Percentiles rank a stretch among this genome's conserved stretches.
phyloP scores from a whole-genome alignment of 2,329 filamentous ascomycete species.

The Drechslerella dactyloides region DNA sequence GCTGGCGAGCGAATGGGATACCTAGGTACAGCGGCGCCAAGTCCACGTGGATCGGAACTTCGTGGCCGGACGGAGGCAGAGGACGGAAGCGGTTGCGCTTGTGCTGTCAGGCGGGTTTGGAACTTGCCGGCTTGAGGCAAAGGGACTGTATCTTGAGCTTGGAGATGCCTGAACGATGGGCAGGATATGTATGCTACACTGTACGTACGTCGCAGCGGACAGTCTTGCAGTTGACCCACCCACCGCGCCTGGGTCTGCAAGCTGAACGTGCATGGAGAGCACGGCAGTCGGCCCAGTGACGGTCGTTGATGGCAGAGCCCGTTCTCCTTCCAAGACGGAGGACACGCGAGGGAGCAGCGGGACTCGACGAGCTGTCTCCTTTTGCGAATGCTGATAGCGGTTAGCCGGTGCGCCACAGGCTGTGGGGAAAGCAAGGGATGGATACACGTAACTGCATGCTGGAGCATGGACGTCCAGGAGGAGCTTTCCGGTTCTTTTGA shows the following conservation, averaged over 20 bases:
- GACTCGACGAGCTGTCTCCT: background rate
- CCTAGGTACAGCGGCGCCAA: too few relatives aligned
- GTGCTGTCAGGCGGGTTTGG: background rate
- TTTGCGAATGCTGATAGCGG: background rate
- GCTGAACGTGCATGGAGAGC: too few relatives aligned
- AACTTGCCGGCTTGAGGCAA: background rate
- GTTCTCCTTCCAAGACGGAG: too few relatives aligned
- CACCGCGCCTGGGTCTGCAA: too few relatives aligned
- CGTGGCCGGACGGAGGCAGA: background rate
- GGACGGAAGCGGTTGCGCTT: background rate
- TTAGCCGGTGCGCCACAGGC: background rate
- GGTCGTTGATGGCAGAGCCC: too few relatives aligned
- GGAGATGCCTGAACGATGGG: background rate
- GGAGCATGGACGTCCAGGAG: background rate
- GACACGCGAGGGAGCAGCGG: too few relatives aligned
- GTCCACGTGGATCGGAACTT: background rate
- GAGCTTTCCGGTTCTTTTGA: background rate
- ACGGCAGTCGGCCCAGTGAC: too few relatives aligned
- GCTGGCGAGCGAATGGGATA: background rate
- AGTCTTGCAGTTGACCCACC: background rate
- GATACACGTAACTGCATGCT: background rate
- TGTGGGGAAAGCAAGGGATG: background rate
- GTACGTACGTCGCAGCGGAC: slow-evolving; percentile 1
- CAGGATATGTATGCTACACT: too few relatives aligned
- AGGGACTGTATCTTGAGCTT: background rate